Evolutionary conservation across 192 early-diverging fungal genomes (phyloP).

Genomic region (Coemansia sp.): DNA sequence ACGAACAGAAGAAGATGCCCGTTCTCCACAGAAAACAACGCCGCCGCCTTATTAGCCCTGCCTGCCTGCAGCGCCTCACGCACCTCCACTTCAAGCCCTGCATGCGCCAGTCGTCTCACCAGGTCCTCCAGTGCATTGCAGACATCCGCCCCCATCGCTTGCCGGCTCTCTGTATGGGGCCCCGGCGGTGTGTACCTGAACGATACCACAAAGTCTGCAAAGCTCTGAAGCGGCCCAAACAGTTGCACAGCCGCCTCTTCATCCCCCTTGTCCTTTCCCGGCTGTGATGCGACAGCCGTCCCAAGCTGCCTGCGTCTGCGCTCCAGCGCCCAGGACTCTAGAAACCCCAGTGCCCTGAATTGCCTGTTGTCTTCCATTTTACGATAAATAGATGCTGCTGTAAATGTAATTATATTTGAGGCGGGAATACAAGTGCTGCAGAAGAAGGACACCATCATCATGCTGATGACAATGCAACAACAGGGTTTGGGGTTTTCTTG

Average conservation of each 20-base stretch:
- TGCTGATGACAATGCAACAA: no score
- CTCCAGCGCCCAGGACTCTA: constrained; percentile 34
- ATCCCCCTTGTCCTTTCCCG: background rate
- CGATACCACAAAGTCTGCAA: constrained; percentile 49
- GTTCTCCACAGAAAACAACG: constrained; percentile 10
- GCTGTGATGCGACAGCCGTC: background rate
- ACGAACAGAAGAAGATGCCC: constrained; percentile 66
- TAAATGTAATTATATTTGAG: no score
- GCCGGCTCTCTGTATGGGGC: background rate
- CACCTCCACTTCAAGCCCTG: constrained; percentile 66
- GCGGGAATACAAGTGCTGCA: no score
- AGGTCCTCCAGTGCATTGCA: constrained; percentile 55
- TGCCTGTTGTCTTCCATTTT: background rate
- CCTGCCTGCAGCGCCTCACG: constrained; percentile 54
- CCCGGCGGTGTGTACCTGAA: constrained; percentile 12
- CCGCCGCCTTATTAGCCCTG: background rate
- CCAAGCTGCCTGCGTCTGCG: constrained; percentile 10
- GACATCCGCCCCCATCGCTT: background rate
- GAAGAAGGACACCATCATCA: background rate
- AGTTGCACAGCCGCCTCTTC: background rate
- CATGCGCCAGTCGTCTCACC: constrained; percentile 56
- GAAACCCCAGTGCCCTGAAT: constrained; percentile 20
- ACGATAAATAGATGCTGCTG: no score
- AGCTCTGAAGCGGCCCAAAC: constrained; percentile 15
- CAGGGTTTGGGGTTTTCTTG: no score